These are phyloP conservation scores for Penicillium paxilli DNA, from an alignment of 495 filamentous ascomycete species.

Conservation along the genomic window DNA sequence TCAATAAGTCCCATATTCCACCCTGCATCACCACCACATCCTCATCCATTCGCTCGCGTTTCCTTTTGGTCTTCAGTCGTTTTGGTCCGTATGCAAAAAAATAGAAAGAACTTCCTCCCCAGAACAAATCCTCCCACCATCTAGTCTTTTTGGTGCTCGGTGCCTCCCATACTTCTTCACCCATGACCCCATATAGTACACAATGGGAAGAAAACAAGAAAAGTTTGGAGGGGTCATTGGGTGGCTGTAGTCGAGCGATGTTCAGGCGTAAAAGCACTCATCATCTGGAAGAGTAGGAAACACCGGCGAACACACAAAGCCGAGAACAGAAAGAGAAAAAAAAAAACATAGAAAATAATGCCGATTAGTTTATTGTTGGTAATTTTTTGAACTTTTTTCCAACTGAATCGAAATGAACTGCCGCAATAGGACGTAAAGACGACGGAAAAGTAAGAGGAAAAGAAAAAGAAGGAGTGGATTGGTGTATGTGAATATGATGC, in stretches of 20 bases:
- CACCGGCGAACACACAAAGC: conserved; percentile 18
- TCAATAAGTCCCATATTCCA: conserved; percentile 4
- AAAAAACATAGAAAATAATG: no score
- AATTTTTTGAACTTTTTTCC: conserved; percentile 32
- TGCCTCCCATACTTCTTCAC: conserved; percentile 13
- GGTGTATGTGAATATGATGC: conserved; percentile 3
- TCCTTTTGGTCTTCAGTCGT: conserved; percentile 8
- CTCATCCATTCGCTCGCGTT: background rate
- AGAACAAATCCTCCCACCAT: conserved; percentile 19
- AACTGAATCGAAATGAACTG: conserved; percentile 24
- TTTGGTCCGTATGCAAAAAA: conserved; percentile 22
- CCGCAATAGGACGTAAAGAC: conserved; percentile 11
- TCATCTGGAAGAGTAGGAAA: conserved; percentile 13
- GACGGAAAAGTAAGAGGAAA: no score
- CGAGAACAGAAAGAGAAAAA: conserved; percentile 17
- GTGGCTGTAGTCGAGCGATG: background rate
- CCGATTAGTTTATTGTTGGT: conserved; percentile 29
- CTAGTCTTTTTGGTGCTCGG: conserved; percentile 32
- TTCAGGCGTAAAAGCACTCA: background rate
- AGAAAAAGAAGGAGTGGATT: conserved; percentile 3
- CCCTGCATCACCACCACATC: conserved; percentile 1
- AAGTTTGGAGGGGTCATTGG: conserved; percentile 12
- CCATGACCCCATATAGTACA: conserved; percentile 29
- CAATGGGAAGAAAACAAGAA: conserved; percentile 14
- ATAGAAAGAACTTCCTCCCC: conserved; percentile 5